Conservation (phyloP, 2,329 filamentous ascomycete species). For the Zymoseptoria brevis region DNA sequence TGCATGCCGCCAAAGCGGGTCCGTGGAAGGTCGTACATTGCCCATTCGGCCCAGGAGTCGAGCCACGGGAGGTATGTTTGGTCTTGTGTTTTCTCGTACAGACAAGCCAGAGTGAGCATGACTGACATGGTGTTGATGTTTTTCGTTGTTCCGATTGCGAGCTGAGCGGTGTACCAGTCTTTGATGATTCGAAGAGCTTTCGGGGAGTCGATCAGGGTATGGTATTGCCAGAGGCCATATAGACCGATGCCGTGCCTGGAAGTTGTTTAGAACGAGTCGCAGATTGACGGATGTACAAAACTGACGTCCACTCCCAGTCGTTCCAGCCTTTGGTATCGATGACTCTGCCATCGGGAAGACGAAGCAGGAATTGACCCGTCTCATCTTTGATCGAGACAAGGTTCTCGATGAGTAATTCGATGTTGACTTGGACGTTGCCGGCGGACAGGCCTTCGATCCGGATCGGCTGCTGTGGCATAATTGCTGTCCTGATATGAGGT, state of each 20-base stretch:
- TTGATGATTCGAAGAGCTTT: slow-evolving; percentile 58
- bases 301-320: slow-evolving; percentile 55
- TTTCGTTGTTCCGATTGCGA: slow-evolving; percentile 67
- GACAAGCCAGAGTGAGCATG: slow-evolving; percentile 64
- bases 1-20: slow-evolving; percentile 67
- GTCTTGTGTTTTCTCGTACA: slow-evolving; percentile 69
- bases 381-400: slow-evolving; percentile 70
- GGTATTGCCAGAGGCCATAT: slow-evolving; percentile 77
- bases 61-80: slow-evolving; percentile 66
- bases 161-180: slow-evolving; percentile 63
- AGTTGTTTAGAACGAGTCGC: slow-evolving; percentile 22
- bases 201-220: slow-evolving; percentile 59
- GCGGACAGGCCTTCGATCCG: slow-evolving; percentile 34
- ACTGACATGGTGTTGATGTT: slow-evolving; percentile 82
- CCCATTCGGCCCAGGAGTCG: slow-evolving; percentile 76
- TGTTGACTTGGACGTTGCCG: slow-evolving; percentile 44
- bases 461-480: slow-evolving; percentile 32
- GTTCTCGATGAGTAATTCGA: slow-evolving; percentile 62
- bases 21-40: slow-evolving; percentile 65
- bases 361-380: slow-evolving; percentile 65
- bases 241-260: slow-evolving; percentile 65
- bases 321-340: slow-evolving; percentile 83
- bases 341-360: slow-evolving; percentile 61
- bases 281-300: neutral
- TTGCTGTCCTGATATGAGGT: slow-evolving; percentile 7